These are phyloP conservation scores for Stemphylium beticola DNA, from an alignment of 2,329 filamentous ascomycete species.

Conservation along the genomic window DNA sequence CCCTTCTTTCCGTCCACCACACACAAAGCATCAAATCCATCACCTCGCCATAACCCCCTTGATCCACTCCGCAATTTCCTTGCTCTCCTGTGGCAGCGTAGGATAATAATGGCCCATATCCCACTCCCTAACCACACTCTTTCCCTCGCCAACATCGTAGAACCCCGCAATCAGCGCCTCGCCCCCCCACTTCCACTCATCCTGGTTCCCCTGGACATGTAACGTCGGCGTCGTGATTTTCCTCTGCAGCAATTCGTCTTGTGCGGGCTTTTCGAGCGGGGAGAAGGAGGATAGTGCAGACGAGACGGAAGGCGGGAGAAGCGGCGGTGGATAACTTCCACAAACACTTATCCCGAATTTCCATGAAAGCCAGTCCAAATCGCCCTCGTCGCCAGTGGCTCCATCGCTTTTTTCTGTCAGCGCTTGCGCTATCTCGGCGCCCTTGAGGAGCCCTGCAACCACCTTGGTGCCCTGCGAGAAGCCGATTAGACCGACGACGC, in stretches of 20 bases:
- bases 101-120: conserved; percentile 49
- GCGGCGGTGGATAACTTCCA: conserved; percentile 36
- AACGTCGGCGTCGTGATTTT: conserved; percentile 39
- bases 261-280: conserved; percentile 12
- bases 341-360: conserved; percentile 36
- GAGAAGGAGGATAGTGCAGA: conserved; percentile 19
- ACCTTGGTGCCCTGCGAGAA: conserved; percentile 46
- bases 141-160: conserved; percentile 34
- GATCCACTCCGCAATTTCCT: conserved; percentile 38
- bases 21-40: background rate
- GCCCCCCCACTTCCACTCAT: conserved; percentile 46
- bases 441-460: conserved; percentile 40
- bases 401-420: conserved; percentile 8
- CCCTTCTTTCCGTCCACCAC: too few species aligned
- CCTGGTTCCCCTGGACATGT: conserved; percentile 41
- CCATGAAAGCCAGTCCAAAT: conserved; percentile 22
- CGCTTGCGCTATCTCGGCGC: conserved; percentile 24
- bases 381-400: background rate
- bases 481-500: conserved; percentile 40
- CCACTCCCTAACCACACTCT: conserved; percentile 31
- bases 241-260: conserved; percentile 10
- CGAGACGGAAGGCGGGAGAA: conserved; percentile 25
- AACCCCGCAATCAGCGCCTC: conserved; percentile 36
- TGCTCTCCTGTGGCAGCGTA: conserved; percentile 35
- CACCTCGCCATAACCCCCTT: conserved; percentile 4